phyloP scores from a whole-genome alignment of 2,329 filamentous ascomycete species.

The Dactylellina sp. region DNA sequence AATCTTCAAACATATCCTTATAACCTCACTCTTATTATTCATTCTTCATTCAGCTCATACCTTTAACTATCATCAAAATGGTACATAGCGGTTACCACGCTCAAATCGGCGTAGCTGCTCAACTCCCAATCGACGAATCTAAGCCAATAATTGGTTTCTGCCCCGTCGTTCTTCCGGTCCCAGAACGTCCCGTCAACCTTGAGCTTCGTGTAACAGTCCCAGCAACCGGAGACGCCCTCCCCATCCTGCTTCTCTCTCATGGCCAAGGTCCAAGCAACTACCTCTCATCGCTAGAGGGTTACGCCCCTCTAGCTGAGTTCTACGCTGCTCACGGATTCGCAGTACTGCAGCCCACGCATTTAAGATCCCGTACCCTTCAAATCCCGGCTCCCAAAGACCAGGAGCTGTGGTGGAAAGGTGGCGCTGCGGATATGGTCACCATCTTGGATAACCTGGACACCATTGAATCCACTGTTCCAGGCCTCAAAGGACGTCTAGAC shows the following conservation, averaged over 20 bases:
- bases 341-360: slow-evolving; percentile 65
- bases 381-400: slow-evolving; percentile 53
- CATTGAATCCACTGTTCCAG: slow-evolving; percentile 63
- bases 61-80: too few species aligned
- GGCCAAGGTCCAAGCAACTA: slow-evolving; percentile 64
- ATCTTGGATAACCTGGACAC: slow-evolving; percentile 64
- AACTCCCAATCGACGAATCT: slow-evolving; percentile 62
- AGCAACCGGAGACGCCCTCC: slow-evolving; percentile 61
- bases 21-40: too few species aligned
- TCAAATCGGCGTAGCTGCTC: slow-evolving; percentile 26
- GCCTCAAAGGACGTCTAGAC: slow-evolving; percentile 63
- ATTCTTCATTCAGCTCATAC: too few species aligned
- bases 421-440: slow-evolving; percentile 63
- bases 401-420: slow-evolving; percentile 62
- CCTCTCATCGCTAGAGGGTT: slow-evolving; percentile 65
- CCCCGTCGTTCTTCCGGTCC: slow-evolving; percentile 55
- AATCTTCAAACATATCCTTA: too few species aligned
- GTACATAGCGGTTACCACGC: slow-evolving; percentile 34
- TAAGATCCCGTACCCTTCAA: slow-evolving; percentile 63
- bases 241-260: slow-evolving; percentile 65
- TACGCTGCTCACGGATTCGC: slow-evolving; percentile 65
- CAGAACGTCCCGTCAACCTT: slow-evolving; percentile 61
- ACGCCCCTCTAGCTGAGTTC: slow-evolving; percentile 65
- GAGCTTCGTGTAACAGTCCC: slow-evolving; percentile 64
- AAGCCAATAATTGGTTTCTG: slow-evolving; percentile 61